Base-by-base conservation (phyloP, 108 stramenopile genomes). In the Epithemia pelagica region DNA sequence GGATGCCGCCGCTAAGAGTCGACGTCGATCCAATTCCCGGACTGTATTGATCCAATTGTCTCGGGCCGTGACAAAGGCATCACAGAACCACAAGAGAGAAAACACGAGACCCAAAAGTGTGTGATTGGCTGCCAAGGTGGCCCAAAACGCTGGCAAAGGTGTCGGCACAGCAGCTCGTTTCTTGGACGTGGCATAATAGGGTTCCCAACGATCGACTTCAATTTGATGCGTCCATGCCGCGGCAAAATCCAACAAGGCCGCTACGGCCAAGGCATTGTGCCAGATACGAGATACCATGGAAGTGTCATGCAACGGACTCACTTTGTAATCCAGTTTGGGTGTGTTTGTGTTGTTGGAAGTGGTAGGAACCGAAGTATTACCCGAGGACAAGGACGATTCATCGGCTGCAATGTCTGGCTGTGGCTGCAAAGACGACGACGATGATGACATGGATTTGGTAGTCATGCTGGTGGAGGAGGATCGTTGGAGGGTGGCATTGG, bases 41-140 rank as follows among this genome's bases (percentile, higher is more conserved):
- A 69, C 22, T 20, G 55, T 28, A 23, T 72, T 51, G 30, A 64
- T 29, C 27, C 67, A 22, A 33, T 52, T 32, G 15, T 52, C 25
- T 31, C 61, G 22, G 7, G 81, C 81, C 32, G 51, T 58, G 2
- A 56, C 32, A 61, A 77, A 77, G 2, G 81, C 69, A 33, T 77
- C 65, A 8, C 64, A 28, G 52, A 82, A 77, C 81, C 81, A 82
- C 56, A 82, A 31, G 1, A 68, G n/a, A 2, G 81, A 70, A 58
- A 82, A 82, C 24, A 69, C 5, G 59, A 82, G 63, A 27, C 69
- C 54, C 28, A 82, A 74, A 18, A 51, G 30, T 28, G 56, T 20
- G 57, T 57, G 22, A 29, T 64, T 51, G 26, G 61, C 63, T 22
- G 52, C 28, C 52, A 74, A 53, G 15, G 37, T 46, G 15, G 37